These are phyloP conservation scores for Eucalyptus albens DNA, from an alignment of 345 rosid species.

Conservation along the genomic window DNA sequence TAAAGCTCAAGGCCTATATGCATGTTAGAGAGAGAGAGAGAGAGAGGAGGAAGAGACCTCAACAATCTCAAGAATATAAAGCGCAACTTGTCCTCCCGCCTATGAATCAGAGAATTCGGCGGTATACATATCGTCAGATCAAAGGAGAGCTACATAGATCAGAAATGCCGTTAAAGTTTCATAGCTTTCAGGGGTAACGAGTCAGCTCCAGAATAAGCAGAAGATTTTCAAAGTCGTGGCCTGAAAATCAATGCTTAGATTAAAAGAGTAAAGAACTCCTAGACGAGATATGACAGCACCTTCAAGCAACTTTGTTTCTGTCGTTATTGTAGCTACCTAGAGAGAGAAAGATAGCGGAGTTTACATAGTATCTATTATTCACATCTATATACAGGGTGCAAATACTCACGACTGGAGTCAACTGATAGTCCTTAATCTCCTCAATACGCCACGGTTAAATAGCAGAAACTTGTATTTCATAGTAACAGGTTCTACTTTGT, in stretches of 20 bases:
- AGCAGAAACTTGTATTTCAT: neutral
- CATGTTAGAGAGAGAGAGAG: neutral
- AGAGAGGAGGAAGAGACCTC: slow-evolving; percentile 31
- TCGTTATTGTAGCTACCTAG: neutral
- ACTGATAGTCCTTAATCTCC: no score
- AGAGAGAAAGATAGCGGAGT: neutral
- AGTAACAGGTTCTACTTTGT: neutral
- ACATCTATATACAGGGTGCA: neutral
- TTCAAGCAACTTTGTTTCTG: slow-evolving; percentile 53
- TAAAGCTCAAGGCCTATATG: neutral
- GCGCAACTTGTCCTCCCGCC: slow-evolving; percentile 76
- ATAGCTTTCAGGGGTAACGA: neutral
- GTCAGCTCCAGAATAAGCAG: slow-evolving; percentile 83
- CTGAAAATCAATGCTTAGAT: slow-evolving; percentile 63
- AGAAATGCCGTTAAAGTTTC: neutral
- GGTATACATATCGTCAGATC: neutral
- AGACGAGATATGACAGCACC: slow-evolving; percentile 74
- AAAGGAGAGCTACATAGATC: neutral
- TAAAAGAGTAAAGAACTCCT: slow-evolving; percentile 62
- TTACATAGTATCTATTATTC: neutral
- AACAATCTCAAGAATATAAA: slow-evolving; percentile 68
- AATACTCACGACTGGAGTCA: no score
- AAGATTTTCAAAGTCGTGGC: slow-evolving; percentile 84
- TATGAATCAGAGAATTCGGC: slow-evolving; percentile 15
- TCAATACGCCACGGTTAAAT: no score